Percentiles rank a stretch among this genome's conserved stretches.
These are phyloP conservation scores for Eruca vesicaria DNA, from an alignment of 441 rosid genomes.

Conservation along the genomic window DNA sequence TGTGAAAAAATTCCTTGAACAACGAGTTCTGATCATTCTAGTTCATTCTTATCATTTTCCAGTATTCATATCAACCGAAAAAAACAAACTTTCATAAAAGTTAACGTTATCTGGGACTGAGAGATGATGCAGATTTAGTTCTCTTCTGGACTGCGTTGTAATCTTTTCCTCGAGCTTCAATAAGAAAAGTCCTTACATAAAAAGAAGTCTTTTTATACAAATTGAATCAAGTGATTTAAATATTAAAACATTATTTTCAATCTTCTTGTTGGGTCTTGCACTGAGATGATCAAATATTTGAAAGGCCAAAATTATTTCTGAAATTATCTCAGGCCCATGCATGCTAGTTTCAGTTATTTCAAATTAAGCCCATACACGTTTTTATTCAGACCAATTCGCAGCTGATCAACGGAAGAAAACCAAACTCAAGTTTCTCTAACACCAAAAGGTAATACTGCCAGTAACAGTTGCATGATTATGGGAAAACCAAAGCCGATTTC, in stretches of 20 bases:
- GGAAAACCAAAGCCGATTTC: neutral
- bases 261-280: neutral
- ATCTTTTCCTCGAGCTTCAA: neutral
- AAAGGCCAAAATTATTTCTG: neutral
- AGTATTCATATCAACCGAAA: too few species aligned
- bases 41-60: too few species aligned
- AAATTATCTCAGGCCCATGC: neutral
- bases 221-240: neutral
- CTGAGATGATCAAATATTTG: neutral
- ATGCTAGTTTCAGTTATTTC: neutral
- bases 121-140: neutral
- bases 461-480: neutral
- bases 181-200: neutral
- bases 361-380: neutral
- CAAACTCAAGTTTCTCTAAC: neutral
- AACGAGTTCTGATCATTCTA: too few species aligned
- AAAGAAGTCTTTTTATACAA: neutral
- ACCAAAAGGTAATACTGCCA: neutral
- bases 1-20: too few species aligned
- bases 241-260: neutral
- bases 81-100: neutral
- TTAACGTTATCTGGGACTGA: neutral
- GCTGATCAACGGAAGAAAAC: neutral
- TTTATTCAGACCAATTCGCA: neutral
- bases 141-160: neutral